A percentile compares a stretch with the other conserved stretches of the same genome.
phyloP scores from a whole-genome alignment of 805 yeast genomes.

The Brettanomyces anomalus region DNA sequence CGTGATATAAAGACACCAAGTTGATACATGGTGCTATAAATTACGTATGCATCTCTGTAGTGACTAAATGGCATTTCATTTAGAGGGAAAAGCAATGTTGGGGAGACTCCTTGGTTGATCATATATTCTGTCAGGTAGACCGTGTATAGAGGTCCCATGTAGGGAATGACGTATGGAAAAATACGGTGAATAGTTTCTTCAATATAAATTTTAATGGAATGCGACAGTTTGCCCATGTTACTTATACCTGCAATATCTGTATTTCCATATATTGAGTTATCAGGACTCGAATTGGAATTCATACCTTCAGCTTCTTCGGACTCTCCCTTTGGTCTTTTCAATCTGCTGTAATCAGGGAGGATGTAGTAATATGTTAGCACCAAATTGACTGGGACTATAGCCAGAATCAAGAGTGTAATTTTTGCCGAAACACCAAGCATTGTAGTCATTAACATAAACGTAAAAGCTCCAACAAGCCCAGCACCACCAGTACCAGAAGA shows the following conservation, averaged over 20 bases:
- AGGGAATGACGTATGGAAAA: slow-evolving; percentile 45
- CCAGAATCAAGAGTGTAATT: slow-evolving; percentile 48
- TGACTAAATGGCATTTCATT: slow-evolving; percentile 58
- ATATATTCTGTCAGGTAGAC: slow-evolving; percentile 84
- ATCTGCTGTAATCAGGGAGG: slow-evolving; percentile 13
- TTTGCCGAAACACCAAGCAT: slow-evolving; percentile 48
- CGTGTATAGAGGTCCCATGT: slow-evolving; percentile 73
- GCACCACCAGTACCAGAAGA: slow-evolving; percentile 97
- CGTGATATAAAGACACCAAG: slow-evolving; percentile 88
- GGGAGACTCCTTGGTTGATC: slow-evolving; percentile 87
- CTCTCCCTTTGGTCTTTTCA: neutral
- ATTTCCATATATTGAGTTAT: neutral
- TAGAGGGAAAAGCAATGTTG: slow-evolving; percentile 75
- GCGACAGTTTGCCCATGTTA: neutral
- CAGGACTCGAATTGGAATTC: neutral
- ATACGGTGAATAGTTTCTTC: slow-evolving; percentile 25
- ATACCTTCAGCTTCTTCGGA: neutral
- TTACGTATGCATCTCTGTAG: slow-evolving; percentile 82
- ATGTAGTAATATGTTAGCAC: slow-evolving; percentile 19
- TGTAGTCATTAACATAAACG: slow-evolving; percentile 65
- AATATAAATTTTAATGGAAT: slow-evolving; percentile 7
- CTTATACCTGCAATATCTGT: neutral
- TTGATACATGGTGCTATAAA: slow-evolving; percentile 85
- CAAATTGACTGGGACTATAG: slow-evolving; percentile 26
- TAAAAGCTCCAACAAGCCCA: slow-evolving; percentile 75